Evolutionary conservation across 345 rosid genomes (phyloP), one percentile per base, ranked within the genome.

Genomic region (Dovyalis caffra): DNA sequence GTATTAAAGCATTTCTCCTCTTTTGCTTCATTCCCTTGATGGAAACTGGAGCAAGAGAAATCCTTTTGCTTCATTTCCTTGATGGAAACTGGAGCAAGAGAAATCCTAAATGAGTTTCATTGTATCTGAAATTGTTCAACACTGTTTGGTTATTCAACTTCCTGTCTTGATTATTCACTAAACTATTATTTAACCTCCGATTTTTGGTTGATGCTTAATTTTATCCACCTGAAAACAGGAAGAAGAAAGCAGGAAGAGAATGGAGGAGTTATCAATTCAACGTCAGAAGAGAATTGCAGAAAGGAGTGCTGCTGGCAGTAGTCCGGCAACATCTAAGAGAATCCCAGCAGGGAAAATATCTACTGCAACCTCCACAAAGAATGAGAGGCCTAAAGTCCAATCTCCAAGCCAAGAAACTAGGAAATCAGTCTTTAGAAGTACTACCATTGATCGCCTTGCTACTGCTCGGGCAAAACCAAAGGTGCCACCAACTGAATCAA

Each of bases 211-310:
- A 29, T 2, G 61, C 53, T 38, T 8, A 23, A 33, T 49, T 29
- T 21, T 49, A 37, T 47, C 35, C 58, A 40, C 69, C 45, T 69
- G 37, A n/a, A 49, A 70, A 49, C 68, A 95, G 99, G 99, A 95
- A 85, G 97, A 95, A 83, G 93, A 90, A 77, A 90, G 79, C 20
- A 87, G 85, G 76, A 95, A 80, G 87, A 90, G 90, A 86, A 87
- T 71, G 87, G 98, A 91, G 84, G 96, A 90, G 80, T 81, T 89
- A 77, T 51, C 78, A 68, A 74, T 87, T 76, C 92, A 90, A 79
- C 88, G 99, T 61, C 98, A 91, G 87, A 91, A 88, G 88, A 91
- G 99, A 83, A 95, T 95, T 60, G 90, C 99, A 33, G 96, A 87
- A 84, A 93, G 92, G 89, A 91, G 96, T 80, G 58, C 87, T 64